Evolutionary conservation across 805 yeast species (phyloP), one percentile per base, ranked within the genome.

Genomic region (Candida taoyuanica): DNA sequence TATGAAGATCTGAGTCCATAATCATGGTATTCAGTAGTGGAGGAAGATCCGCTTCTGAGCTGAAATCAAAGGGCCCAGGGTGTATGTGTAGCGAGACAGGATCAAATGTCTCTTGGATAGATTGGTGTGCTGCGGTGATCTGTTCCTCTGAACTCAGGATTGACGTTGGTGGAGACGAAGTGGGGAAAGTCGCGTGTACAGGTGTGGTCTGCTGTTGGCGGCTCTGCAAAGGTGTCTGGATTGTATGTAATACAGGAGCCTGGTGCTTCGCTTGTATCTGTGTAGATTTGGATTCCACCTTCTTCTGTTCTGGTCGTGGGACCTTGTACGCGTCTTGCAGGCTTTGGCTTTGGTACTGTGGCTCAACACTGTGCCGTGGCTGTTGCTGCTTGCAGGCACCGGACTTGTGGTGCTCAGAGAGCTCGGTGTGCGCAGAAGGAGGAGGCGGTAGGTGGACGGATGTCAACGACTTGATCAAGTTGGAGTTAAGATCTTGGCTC

Each of bases 391-490:
- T n/a, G 13, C 15, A 9, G 13, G 7, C 6, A 14, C 15, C 7
- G 13, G 14, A 6, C 28, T 25, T 25, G 28, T 6, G 6, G 25
- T 21, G 28, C n/a, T 12, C 28, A 5, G n/a, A 12, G 28, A 25
- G 33, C 19, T 17, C 26, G 8, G 26, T 20, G 39, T 39, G 38
- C 28, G 39, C 27, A 29, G 50, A 29, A n/a, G 69, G 68, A 3
- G 68, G 69, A 8, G 69, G 69, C 5, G 70, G 70, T 18, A 65
- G 55, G 35, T 65, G 66, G 23, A 65, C 66, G 20, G 68, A 64
- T 16, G 60, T 58, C 42, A 64, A 44, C 17, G 68, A 63, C 49
- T 59, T 63, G 38, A 63, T 47, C 36, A 64, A 50, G 52, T 55
- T 58, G 20, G 59, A 50, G 44, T 56, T 58, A 34, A 55, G 51